phyloP scores from a whole-genome alignment of 352 stramenopile species.

The Pythium scleroteichum region DNA sequence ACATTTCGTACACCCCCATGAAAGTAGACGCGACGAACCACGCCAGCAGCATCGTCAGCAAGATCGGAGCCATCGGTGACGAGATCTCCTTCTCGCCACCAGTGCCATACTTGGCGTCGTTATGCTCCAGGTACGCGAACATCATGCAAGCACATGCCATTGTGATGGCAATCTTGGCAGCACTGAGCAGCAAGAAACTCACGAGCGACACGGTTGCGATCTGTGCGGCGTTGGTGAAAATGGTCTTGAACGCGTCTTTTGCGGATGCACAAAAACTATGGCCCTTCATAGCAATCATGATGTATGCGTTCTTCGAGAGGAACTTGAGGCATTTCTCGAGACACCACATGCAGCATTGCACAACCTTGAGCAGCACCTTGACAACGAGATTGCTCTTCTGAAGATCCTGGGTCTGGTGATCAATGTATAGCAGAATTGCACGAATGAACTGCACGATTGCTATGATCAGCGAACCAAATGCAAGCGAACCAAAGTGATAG shows the following conservation, averaged over 20 bases:
- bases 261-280: conserved; percentile 84
- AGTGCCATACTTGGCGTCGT: conserved; percentile 46
- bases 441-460: conserved; percentile 95
- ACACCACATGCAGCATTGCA: conserved; percentile 94
- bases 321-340: conserved; percentile 96
- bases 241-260: conserved; percentile 92
- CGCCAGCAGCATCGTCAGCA: conserved; percentile 73
- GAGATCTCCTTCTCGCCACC: conserved; percentile 52
- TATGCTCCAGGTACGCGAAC: conserved; percentile 51
- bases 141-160: conserved; percentile 49
- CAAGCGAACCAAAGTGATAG: conserved; percentile 94
- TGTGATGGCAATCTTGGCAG: conserved; percentile 90
- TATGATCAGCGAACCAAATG: conserved; percentile 97
- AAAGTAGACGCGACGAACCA: conserved; percentile 92
- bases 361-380: conserved; percentile 72
- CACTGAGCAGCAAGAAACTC: conserved; percentile 90
- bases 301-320: conserved; percentile 96
- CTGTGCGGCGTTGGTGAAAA: conserved; percentile 91
- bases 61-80: conserved; percentile 89
- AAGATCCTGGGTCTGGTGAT: conserved; percentile 89
- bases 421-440: conserved; percentile 90
- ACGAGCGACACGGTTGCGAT: conserved; percentile 90
- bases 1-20: conserved; percentile 93
- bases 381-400: conserved; percentile 75
- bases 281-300: conserved; percentile 81